Evolutionary conservation across 2,329 filamentous ascomycete species (phyloP), one percentile per base, ranked within the genome.

Genomic region (Macrophomina tecta): DNA sequence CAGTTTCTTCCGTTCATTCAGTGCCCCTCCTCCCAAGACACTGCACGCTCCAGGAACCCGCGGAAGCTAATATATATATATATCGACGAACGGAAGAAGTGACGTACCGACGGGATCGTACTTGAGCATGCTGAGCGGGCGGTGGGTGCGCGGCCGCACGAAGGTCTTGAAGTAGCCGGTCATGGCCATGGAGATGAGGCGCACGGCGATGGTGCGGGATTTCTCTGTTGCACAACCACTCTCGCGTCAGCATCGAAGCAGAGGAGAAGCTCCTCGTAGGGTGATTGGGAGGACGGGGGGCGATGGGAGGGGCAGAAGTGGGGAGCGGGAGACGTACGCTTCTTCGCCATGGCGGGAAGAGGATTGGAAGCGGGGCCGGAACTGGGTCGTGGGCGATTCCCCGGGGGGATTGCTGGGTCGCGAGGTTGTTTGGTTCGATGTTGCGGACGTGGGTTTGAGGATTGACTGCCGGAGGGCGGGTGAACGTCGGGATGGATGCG

Each of bases 161-260:
- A 97, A 89, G 64, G 93, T 96, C 81, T 94, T 94, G 86, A 94
- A 99, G 86, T 93, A 99, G 76, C 95, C 95, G 32, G 95, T 99
- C 90, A 97, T 90, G 78, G 95, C 95, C 95, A 99, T 99, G 70
- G 93, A 97, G 79, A 99, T 85, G 72, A 99, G 90, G 78, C 95
- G 94, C 79, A 97, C 94, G 77, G 92, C 88, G 78, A 99, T 90
- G 72, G 94, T 90, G 79, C 96, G 93, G 77, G 94, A 92, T 85
- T 98, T 98, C 32, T 64, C 61, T 67, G 49, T 40, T n/a, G n/a
- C 48, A n/a, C 48, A 30, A 1, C 23, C 9, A 45, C 9, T 45
- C 49, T 14, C 16, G 14, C 28, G 49, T 34, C 28, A 34, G 49
- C 49, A 12, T 9, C 4, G 30, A 11, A 23, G 23, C 23, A 23